A percentile compares a stretch with the other conserved stretches of the same genome.
Evolutionary conservation across 176 grass and related monocot genomes (phyloP).

Genomic region (Melocanna baccifera): DNA sequence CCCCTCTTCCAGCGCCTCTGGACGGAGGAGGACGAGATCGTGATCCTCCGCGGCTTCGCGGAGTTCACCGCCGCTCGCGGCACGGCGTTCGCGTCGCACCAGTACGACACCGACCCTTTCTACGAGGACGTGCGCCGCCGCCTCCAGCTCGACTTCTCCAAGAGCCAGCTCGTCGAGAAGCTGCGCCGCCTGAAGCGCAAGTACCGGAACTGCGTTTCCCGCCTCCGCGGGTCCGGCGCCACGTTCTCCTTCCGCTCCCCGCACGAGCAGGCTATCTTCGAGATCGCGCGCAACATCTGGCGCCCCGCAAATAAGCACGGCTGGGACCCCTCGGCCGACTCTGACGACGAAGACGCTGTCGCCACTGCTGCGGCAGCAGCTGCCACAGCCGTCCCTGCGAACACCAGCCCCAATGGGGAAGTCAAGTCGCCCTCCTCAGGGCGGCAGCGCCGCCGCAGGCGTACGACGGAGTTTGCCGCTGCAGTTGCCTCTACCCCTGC

Average conservation of each 20-base stretch:
- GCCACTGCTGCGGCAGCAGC: not conserved
- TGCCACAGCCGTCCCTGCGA: slow-evolving; percentile 3
- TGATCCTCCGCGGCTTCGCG: slow-evolving; percentile 77
- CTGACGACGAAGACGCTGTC: slow-evolving; percentile 32
- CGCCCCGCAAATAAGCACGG: slow-evolving; percentile 55
- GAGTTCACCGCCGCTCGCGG: slow-evolving; percentile 86
- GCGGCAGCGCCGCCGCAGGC: slow-evolving; percentile 48
- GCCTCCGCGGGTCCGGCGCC: slow-evolving; percentile 57
- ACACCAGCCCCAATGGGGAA: slow-evolving; percentile 40
- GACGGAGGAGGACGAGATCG: slow-evolving; percentile 98
- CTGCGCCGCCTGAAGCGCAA: slow-evolving; percentile 96
- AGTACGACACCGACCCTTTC: slow-evolving; percentile 97
- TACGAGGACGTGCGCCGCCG: slow-evolving; percentile 87
- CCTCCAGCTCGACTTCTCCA: slow-evolving; percentile 92
- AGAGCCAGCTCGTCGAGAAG: slow-evolving; percentile 99
- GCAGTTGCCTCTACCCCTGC: not conserved
- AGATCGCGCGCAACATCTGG: slow-evolving; percentile 95
- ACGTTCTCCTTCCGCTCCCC: slow-evolving; percentile 74
- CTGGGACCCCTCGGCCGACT: slow-evolving; percentile 46
- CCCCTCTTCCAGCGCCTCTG: slow-evolving; percentile 90
- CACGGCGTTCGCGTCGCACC: slow-evolving; percentile 95
- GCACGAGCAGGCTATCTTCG: slow-evolving; percentile 85
- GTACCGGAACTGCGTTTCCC: slow-evolving; percentile 82
- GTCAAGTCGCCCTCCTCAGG: slow-evolving; percentile 38
- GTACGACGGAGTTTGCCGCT: not conserved